Base-by-base conservation (phyloP, 2,329 filamentous ascomycete species). In the Leptodontidium sp. region DNA sequence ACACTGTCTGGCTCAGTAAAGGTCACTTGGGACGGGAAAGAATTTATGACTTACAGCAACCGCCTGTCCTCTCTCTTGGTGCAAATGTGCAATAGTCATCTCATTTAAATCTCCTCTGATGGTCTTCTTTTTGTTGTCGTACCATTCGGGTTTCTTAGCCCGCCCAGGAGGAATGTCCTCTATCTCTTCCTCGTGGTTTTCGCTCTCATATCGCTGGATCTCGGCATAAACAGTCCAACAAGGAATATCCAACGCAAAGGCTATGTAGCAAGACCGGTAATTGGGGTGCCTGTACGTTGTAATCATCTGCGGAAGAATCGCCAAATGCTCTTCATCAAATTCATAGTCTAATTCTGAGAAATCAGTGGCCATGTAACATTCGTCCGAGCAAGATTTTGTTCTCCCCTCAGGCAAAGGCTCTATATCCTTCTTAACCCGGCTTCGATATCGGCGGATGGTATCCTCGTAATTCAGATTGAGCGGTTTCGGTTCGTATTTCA, bases 1-100 rank as follows among this genome's bases (percentile, higher is more conserved):
- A 75, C 92, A 94, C 2, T 91, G 89, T 66, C 17, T 24, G 12
- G 9, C 47, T 75, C 66, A 74, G 71, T 84, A 86, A 87, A 75
- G 88, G 84, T 55, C 84, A 77, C 6, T 88, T 81, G 24, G 40
- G 26, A 17, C 1, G 21, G 4, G 70, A 83, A 79, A 87, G n/a
- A 2, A n/a, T n/a, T n/a, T 88, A 86, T 85, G 87, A 5, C 74
- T 71, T 68, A 75, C 76, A 29, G 82, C 78, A 87, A 76, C 4
- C 79, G 79, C 74, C 84, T 87, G 68, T 81, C 79, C 55, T 78
- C 82, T 15, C 76, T 74, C 43, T 75, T 78, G 35, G 77, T 75
- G 52, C 1, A 70, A 43, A 64, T 77, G 75, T 2, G 73, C 72
- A 12, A 32, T 66, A 4, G 76, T 78, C 55, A 68, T 47, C 24